Evolutionary conservation across 176 grass and related monocot species (phyloP), one percentile per base, ranked within the genome.

Genomic region (Tillandsia fasciculata): DNA sequence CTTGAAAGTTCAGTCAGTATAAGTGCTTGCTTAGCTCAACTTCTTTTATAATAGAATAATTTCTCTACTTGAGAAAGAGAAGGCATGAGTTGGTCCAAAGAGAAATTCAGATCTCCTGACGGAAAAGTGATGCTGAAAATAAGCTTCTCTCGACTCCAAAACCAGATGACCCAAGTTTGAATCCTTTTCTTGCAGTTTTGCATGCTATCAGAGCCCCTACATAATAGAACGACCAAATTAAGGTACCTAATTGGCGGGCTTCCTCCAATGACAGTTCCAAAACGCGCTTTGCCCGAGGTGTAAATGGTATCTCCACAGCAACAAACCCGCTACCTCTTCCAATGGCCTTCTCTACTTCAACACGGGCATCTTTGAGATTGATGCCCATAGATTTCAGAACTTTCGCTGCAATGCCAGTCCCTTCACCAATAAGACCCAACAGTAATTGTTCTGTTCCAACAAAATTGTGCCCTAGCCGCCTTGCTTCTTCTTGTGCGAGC

Each of bases 231-330:
- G 13, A 20, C 56, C 13, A 61, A 61, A 61, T 61, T n/a, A 54
- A 15, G 15, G 50, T 91, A 89, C 92, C 88, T 78, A 99, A 75
- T 68, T 93, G 94, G 26, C 94, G 84, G 22, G 94, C 94, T 83
- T 99, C 94, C 72, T 99, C 93, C 56, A 97, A 81, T 65, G 89
- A 89, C 26, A 99, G 78, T 79, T 93, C 94, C 67, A 99, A 79
- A 70, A 99, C 84, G 63, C 90, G 86, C 63, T 99, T 99, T 77
- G 94, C 94, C 75, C 94, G 89, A 56, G 94, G 94, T 1, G 94
- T 99, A 77, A 99, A 99, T 72, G 94, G 90, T 75, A 99, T 93
- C 72, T 99, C 90, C 68, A 99, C 94, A 77, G 94, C 94, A 24
- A 99, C 94, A 85, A 99, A 99, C 49, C 94, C 94, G 63, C 82